phyloP scores from a whole-genome alignment of 73 alveolate genomes.

The Tetrahymena elliotti region DNA sequence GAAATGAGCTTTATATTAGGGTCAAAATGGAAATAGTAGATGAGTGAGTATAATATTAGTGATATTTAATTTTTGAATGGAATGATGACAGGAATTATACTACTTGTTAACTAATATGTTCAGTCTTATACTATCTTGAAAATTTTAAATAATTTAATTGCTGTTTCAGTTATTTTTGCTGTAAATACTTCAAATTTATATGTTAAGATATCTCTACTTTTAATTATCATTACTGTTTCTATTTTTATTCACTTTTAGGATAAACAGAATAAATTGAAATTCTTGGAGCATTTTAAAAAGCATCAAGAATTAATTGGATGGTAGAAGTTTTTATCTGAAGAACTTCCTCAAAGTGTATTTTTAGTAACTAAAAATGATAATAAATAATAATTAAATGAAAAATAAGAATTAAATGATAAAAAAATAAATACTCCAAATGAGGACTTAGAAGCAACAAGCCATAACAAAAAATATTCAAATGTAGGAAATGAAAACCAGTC shows the following conservation, averaged over 20 bases:
- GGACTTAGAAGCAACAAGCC: neutral
- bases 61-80: neutral
- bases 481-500: neutral
- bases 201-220: neutral
- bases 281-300: neutral
- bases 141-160: neutral
- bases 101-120: neutral
- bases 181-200: neutral
- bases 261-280: neutral
- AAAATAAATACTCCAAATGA: neutral
- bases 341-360: neutral
- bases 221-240: neutral
- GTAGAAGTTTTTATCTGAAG: neutral
- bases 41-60: neutral
- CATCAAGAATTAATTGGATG: neutral
- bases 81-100: neutral
- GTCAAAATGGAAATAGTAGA: neutral
- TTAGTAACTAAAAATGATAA: neutral
- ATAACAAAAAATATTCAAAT: neutral
- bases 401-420: neutral
- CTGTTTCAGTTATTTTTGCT: neutral
- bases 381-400: neutral
- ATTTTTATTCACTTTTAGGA: neutral
- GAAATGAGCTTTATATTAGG: neutral
- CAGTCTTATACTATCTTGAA: neutral